Evolutionary conservation across 78 protist genomes (phyloP).

Genomic region (Isochrysis galbana): DNA sequence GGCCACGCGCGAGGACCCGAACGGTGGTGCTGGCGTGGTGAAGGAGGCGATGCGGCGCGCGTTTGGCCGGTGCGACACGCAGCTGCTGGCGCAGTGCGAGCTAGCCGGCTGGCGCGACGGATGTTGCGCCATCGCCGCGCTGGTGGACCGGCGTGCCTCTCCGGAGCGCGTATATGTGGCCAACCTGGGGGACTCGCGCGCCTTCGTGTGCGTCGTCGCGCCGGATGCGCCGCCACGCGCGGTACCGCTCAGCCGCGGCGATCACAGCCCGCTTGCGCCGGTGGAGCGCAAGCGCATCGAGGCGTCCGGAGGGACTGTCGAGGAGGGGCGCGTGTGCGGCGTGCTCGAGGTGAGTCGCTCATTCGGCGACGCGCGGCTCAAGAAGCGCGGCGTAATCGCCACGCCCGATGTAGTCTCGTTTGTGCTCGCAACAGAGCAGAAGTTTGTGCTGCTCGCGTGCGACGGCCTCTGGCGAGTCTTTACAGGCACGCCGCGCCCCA

Average conservation of each 20-base stretch:
- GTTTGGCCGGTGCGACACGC: not conserved
- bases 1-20: too few relatives aligned
- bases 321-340: conserved; percentile 17
- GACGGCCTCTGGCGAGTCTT: not conserved
- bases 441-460: not conserved
- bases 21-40: not conserved
- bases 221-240: not conserved
- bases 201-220: not conserved
- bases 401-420: conserved; percentile 1
- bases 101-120: not conserved
- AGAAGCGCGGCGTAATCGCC: not conserved
- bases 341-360: not conserved
- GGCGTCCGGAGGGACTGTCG: not conserved
- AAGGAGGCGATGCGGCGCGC: not conserved
- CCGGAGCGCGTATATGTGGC: not conserved
- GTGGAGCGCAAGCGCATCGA: not conserved
- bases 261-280: not conserved
- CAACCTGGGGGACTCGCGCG: conserved; percentile 17
- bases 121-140: not conserved
- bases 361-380: conserved; percentile 1
- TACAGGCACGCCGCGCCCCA: not conserved
- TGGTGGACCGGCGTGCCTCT: not conserved
- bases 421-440: not conserved
- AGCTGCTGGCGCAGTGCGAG: not conserved
- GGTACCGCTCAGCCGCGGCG: not conserved